These are phyloP conservation scores for Trichosporon sp. DNA, from an alignment of 1,284 basidiomycete species.

Conservation along the genomic window DNA sequence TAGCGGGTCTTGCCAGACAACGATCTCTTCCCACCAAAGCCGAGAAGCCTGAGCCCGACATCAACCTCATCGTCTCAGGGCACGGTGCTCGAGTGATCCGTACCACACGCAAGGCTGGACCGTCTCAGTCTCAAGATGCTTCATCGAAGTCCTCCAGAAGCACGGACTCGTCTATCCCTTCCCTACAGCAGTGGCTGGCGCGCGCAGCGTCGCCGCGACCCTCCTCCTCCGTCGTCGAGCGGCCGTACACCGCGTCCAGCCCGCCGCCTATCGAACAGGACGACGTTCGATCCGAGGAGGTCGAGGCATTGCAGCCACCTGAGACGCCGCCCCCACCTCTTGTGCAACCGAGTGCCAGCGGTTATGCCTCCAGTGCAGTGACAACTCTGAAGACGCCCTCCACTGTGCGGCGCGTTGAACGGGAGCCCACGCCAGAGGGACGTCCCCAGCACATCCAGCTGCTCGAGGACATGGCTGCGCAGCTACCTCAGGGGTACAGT, in stretches of 20 bases:
- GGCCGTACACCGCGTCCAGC: background rate
- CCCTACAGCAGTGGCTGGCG: background rate
- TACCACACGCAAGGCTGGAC: background rate
- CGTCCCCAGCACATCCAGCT: background rate
- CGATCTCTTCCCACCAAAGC: slow-evolving; percentile 21
- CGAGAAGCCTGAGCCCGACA: slow-evolving; percentile 4
- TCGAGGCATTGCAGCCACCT: background rate
- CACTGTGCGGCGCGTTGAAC: background rate
- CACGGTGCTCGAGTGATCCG: background rate
- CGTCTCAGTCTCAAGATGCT: background rate
- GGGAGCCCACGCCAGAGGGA: background rate
- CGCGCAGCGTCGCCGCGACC: background rate
- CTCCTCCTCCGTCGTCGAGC: background rate
- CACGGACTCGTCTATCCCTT: background rate
- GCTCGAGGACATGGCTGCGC: slow-evolving; percentile 4
- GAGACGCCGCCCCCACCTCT: background rate
- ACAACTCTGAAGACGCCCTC: background rate
- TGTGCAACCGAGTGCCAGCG: background rate
- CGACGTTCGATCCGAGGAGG: background rate
- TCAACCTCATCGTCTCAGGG: background rate
- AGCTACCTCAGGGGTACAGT: background rate
- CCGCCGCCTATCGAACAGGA: background rate
- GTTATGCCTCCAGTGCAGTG: background rate
- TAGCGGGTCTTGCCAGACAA: slow-evolving; percentile 28
- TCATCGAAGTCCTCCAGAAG: background rate